Conservation (phyloP, 2,329 filamentous ascomycete genomes). For the Aspergillus terreus region DNA sequence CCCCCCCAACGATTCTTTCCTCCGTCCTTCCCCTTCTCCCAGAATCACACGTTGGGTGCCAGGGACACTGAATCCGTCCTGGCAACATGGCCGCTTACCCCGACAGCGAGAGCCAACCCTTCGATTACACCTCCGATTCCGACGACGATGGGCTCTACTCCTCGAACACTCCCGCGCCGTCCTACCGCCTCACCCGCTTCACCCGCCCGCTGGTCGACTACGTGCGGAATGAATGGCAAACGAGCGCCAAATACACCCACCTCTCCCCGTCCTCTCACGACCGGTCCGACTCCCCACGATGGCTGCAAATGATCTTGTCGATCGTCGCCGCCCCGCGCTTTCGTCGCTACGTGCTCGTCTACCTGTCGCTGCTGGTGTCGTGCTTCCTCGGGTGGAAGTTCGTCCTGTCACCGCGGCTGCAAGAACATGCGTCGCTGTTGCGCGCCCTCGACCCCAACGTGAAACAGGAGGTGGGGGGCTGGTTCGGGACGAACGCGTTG, state of each 20-base stretch:
- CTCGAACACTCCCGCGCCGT: conserved; percentile 9
- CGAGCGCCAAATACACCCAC: conserved; percentile 19
- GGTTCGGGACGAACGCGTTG: conserved; percentile 47
- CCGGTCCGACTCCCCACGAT: conserved; percentile 16
- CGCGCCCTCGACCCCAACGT: conserved; percentile 29
- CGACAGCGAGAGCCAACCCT: conserved; percentile 20
- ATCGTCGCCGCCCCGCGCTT: conserved; percentile 39
- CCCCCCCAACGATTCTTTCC: background rate
- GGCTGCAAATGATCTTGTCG: conserved; percentile 25
- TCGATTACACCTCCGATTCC: conserved; percentile 33
- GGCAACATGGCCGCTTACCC: background rate
- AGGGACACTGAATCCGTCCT: background rate
- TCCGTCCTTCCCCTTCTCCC: background rate
- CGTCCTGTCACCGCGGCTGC: conserved; percentile 27
- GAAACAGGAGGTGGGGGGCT: conserved; percentile 27
- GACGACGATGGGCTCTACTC: conserved; percentile 17
- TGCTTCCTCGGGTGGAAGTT: conserved; percentile 32
- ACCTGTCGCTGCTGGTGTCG: conserved; percentile 28
- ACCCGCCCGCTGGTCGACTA: conserved; percentile 36
- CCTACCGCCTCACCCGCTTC: conserved; percentile 13
- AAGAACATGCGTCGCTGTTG: conserved; percentile 29
- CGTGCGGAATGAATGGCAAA: conserved; percentile 38
- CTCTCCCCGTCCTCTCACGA: conserved; percentile 16
- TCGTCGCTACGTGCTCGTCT: conserved; percentile 37
- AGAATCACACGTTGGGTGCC: background rate